A percentile compares a stretch with the other conserved stretches of the same genome.
Conservation (phyloP, 2,329 filamentous ascomycete species). For the Graphilbum fragrans region DNA sequence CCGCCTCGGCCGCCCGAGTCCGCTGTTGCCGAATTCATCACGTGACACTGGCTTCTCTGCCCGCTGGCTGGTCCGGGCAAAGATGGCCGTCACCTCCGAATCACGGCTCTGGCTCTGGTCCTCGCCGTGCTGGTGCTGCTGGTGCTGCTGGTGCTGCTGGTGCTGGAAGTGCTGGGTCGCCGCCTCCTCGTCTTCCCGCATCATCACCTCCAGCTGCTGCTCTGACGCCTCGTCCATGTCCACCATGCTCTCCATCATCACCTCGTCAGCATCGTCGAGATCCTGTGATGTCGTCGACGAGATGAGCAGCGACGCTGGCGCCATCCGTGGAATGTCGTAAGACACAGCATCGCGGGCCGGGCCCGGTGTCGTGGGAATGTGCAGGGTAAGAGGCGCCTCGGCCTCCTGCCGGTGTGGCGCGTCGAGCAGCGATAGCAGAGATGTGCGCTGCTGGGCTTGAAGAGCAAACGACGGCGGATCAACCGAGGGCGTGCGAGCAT, state of each 20-base stretch:
- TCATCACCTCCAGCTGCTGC: neutral
- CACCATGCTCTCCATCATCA: neutral
- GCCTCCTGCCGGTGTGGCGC: conserved; percentile 32
- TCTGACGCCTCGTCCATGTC: neutral
- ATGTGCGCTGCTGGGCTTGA: conserved; percentile 39
- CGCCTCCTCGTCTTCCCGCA: neutral
- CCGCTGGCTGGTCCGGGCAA: neutral
- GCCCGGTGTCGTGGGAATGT: conserved; percentile 25
- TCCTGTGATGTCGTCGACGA: neutral
- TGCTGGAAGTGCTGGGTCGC: neutral
- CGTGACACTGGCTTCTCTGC: neutral
- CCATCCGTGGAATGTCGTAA: too few species aligned
- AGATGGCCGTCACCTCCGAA: neutral
- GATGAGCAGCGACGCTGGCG: too few species aligned
- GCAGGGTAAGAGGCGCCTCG: conserved; percentile 19
- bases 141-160: neutral
- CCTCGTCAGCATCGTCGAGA: neutral
- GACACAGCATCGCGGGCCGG: neutral
- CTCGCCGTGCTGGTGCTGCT: neutral
- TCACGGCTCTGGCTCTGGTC: neutral
- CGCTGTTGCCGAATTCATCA: neutral
- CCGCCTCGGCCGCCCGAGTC: neutral
- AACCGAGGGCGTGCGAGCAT: conserved; percentile 47
- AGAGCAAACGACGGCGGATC: conserved; percentile 50
- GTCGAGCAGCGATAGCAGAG: conserved; percentile 48